These are phyloP conservation scores for Comarum palustre DNA, from an alignment of 306 rosid genomes.

Conservation along the genomic window DNA sequence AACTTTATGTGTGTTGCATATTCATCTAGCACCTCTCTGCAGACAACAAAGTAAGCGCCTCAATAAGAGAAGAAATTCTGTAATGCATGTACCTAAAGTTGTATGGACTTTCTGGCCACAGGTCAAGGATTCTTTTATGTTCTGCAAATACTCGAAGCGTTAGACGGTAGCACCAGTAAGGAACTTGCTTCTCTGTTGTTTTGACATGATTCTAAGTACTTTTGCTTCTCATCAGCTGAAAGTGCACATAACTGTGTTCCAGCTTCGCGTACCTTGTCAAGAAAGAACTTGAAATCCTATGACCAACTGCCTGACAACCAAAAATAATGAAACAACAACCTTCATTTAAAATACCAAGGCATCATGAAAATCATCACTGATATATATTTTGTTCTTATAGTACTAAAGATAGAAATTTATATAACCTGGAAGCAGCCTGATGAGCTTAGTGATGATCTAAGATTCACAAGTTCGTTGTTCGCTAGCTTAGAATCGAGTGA, in stretches of 20 bases:
- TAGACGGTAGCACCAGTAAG: conserved; percentile 68
- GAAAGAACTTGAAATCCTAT: conserved; percentile 54
- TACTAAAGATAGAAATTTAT: neutral
- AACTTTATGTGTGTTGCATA: conserved; percentile 38
- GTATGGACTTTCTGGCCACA: conserved; percentile 58
- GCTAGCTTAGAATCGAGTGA: conserved; percentile 4
- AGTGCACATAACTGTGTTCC: conserved; percentile 52
- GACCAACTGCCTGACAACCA: conserved; percentile 52
- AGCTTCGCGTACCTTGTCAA: conserved; percentile 48
- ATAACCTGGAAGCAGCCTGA: conserved; percentile 71
- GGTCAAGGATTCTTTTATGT: conserved; percentile 40
- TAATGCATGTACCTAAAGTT: too few species aligned
- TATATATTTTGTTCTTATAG: too few species aligned
- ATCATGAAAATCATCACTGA: neutral
- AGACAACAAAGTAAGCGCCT: neutral
- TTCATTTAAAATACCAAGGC: neutral
- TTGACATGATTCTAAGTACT: conserved; percentile 53
- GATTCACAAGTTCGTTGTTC: conserved; percentile 41
- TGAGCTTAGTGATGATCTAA: conserved; percentile 50
- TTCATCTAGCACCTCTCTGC: conserved; percentile 48
- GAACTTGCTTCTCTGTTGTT: conserved; percentile 45
- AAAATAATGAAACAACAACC: neutral
- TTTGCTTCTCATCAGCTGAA: conserved; percentile 54
- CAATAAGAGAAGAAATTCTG: neutral
- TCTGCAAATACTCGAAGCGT: conserved; percentile 48